Percentiles rank a stretch among this genome's conserved stretches.
Conservation (phyloP, 176 grass and related monocot species). For the Aegilops longissima region DNA sequence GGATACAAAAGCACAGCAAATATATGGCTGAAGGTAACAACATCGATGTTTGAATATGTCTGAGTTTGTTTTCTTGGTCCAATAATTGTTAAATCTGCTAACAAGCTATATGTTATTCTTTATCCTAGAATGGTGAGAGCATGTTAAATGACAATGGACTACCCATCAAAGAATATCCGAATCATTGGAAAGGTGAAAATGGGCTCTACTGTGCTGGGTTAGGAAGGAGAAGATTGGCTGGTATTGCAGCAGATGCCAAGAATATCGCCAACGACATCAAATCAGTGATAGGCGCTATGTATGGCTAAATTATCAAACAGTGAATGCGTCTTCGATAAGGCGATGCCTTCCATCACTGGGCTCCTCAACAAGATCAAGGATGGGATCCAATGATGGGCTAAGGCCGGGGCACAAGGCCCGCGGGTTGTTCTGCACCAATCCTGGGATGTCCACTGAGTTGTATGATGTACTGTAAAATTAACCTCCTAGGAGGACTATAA, state of each 20-base stretch:
- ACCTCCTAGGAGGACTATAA: too few species aligned
- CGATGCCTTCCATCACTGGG: too few species aligned
- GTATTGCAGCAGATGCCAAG: background rate
- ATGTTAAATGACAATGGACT: background rate
- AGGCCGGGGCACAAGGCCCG: too few species aligned
- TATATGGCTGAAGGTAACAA: constrained; percentile 44
- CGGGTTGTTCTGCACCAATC: too few species aligned
- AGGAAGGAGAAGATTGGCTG: background rate
- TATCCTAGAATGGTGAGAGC: background rate
- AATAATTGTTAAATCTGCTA: background rate
- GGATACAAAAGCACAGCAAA: constrained; percentile 43
- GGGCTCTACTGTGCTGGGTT: background rate
- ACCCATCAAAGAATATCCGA: background rate
- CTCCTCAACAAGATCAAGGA: too few species aligned
- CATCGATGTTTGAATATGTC: background rate
- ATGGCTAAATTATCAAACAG: background rate
- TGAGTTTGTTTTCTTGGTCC: background rate
- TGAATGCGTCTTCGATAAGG: too few species aligned
- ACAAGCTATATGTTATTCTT: background rate
- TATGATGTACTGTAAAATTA: too few species aligned
- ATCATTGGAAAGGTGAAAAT: background rate
- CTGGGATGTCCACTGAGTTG: too few species aligned
- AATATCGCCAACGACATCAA: background rate
- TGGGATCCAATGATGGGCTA: too few species aligned
- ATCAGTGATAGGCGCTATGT: background rate